Percentiles rank a stretch among this genome's conserved stretches.
These are phyloP conservation scores for Vachellia collinsii DNA, from an alignment of 306 rosid species.

Conservation along the genomic window DNA sequence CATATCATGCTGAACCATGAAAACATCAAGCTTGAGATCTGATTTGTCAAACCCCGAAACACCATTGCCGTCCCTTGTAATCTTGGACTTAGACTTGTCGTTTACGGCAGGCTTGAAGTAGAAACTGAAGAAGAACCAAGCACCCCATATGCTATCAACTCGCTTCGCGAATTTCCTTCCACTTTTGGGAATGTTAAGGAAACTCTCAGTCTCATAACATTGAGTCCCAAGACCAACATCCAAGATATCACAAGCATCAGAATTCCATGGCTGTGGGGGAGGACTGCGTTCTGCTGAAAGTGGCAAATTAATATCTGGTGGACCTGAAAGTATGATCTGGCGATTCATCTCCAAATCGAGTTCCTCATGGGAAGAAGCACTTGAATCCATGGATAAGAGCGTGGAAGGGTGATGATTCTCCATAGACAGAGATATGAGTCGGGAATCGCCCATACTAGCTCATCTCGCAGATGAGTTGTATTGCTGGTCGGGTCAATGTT, in stretches of 20 bases:
- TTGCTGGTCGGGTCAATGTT: conserved; percentile 47
- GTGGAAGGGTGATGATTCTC: conserved; percentile 52
- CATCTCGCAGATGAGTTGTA: conserved; percentile 46
- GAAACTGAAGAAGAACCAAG: conserved; percentile 59
- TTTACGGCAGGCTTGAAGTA: conserved; percentile 57
- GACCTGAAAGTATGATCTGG: conserved; percentile 40
- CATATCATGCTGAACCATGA: conserved; percentile 57
- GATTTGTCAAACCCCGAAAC: conserved; percentile 50
- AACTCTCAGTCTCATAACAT: conserved; percentile 49
- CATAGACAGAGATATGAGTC: conserved; percentile 45
- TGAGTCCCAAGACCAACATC: conserved; percentile 52
- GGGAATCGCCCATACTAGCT: conserved; percentile 52
- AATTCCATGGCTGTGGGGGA: conserved; percentile 47
- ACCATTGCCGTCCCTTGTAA: conserved; percentile 46
- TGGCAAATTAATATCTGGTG: conserved; percentile 57
- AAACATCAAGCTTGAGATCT: conserved; percentile 53
- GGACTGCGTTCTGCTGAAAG: conserved; percentile 54
- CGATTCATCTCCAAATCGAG: conserved; percentile 52
- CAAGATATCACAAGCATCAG: conserved; percentile 47
- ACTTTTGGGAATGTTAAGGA: conserved; percentile 45
- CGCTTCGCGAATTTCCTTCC: conserved; percentile 53
- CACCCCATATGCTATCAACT: conserved; percentile 53
- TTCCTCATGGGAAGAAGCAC: conserved; percentile 49
- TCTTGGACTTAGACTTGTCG: conserved; percentile 53
- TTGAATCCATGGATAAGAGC: conserved; percentile 53